phyloP scores from a whole-genome alignment of 73 alveolate species.

The Tetrahymena elliotti region DNA sequence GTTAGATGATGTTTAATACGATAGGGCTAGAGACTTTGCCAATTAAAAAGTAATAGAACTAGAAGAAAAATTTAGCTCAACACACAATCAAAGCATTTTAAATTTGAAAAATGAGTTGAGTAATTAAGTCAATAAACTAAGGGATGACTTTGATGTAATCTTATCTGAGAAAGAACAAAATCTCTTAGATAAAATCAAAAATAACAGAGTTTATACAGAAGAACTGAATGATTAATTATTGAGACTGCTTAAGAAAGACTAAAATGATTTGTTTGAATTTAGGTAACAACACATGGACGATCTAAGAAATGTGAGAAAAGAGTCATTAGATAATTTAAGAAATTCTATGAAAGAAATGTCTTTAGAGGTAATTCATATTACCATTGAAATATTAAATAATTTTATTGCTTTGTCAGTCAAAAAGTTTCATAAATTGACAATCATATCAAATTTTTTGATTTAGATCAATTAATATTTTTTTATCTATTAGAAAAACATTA shows the following conservation, averaged over 20 bases:
- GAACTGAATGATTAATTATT: neutral
- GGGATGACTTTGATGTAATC: neutral
- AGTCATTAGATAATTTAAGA: neutral
- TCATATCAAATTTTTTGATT: too few relatives aligned
- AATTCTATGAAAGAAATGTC: neutral
- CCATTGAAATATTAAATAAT: too few relatives aligned
- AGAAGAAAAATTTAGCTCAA: neutral
- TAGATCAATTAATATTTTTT: too few relatives aligned
- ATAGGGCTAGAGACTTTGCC: neutral
- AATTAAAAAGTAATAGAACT: neutral
- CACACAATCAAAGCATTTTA: neutral
- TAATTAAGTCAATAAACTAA: neutral
- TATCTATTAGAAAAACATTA: too few relatives aligned
- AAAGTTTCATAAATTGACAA: too few relatives aligned
- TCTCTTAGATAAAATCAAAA: neutral
- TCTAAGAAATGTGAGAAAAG: neutral
- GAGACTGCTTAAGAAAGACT: neutral
- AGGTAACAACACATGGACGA: neutral
- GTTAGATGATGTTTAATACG: neutral
- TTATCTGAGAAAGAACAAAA: neutral
- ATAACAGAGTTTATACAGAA: neutral
- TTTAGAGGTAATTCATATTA: neutral
- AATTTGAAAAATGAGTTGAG: neutral
- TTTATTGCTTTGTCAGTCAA: too few relatives aligned
- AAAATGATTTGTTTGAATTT: neutral